Evolutionary conservation across 768 basidiomycete species (phyloP).

Genomic region (Trametes cubensis): DNA sequence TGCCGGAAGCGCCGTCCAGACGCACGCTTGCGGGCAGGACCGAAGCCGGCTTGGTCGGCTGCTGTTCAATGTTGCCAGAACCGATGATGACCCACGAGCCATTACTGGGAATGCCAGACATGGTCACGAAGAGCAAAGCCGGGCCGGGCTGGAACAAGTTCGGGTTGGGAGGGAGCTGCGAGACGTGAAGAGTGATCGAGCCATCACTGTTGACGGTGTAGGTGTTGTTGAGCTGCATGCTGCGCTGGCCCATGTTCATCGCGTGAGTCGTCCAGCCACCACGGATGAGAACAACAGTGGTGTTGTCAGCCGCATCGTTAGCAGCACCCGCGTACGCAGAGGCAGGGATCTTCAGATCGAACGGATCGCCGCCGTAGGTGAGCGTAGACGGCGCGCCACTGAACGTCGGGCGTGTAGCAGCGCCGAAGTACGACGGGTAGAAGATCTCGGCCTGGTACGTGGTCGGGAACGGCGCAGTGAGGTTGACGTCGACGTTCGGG

Average conservation of each 20-base stretch:
- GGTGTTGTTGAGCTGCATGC: conserved; percentile 80
- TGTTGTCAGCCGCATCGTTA: conserved; percentile 72
- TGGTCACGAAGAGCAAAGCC: conserved; percentile 76
- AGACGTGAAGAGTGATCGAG: conserved; percentile 74
- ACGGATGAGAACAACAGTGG: conserved; percentile 79
- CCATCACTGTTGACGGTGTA: conserved; percentile 82
- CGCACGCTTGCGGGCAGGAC: conserved; percentile 55
- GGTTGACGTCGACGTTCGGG: conserved; percentile 84
- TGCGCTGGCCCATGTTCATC: conserved; percentile 88
- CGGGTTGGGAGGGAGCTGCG: conserved; percentile 82
- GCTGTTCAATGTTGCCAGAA: conserved; percentile 72
- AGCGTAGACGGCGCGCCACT: conserved; percentile 72
- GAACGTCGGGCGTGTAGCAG: conserved; percentile 67
- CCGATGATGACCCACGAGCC: conserved; percentile 80
- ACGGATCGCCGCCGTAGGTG: conserved; percentile 79
- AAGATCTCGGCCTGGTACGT: conserved; percentile 85
- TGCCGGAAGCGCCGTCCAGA: conserved; percentile 40
- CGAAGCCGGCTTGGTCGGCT: conserved; percentile 51
- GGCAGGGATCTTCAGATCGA: conserved; percentile 72
- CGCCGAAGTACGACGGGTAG: conserved; percentile 88
- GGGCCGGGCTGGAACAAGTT: conserved; percentile 91
- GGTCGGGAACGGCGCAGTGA: conserved; percentile 65
- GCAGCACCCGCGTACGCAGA: conserved; percentile 66
- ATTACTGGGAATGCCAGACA: conserved; percentile 83
- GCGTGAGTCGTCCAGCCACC: conserved; percentile 84